Percentiles rank a stretch among this genome's conserved stretches.
phyloP scores from a whole-genome alignment of 1,139 yeast species.

The Barnettozyma hawaiiensis region DNA sequence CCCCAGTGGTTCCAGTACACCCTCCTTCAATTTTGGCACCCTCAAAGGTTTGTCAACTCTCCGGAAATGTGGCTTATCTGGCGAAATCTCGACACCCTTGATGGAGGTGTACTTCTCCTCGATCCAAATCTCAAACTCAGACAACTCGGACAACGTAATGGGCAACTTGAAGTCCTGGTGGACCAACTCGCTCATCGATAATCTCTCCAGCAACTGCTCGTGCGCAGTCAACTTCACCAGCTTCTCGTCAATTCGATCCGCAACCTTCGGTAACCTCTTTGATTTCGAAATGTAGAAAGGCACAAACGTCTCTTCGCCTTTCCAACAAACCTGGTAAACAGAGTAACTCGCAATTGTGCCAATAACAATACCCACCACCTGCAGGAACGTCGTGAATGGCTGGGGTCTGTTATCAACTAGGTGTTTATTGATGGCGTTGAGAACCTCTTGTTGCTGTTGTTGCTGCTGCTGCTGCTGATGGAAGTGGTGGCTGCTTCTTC shows the following conservation, averaged over 20 bases:
- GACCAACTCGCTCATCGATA: slow-evolving; percentile 19
- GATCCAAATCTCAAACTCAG: slow-evolving; percentile 21
- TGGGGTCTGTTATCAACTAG: slow-evolving; percentile 2
- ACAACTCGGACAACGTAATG: slow-evolving; percentile 11
- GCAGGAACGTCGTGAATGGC: slow-evolving; percentile 7
- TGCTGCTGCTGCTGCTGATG: too few relatives aligned
- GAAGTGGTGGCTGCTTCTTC: not conserved
- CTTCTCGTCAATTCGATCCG: slow-evolving; percentile 15
- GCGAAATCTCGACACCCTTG: slow-evolving; percentile 22
- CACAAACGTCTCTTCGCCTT: slow-evolving; percentile 10
- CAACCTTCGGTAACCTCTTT: slow-evolving; percentile 9
- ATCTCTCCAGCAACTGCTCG: slow-evolving; percentile 22
- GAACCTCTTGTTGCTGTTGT: slow-evolving; percentile 4
- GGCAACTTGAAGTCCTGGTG: slow-evolving; percentile 20
- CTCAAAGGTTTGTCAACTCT: slow-evolving; percentile 17
- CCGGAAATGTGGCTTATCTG: slow-evolving; percentile 14
- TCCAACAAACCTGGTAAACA: slow-evolving; percentile 10
- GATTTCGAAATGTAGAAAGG: slow-evolving; percentile 21
- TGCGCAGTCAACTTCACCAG: slow-evolving; percentile 17
- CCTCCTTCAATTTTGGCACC: slow-evolving; percentile 12
- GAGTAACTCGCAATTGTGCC: slow-evolving; percentile 12
- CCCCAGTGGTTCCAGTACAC: slow-evolving; percentile 22
- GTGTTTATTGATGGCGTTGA: slow-evolving; percentile 13
- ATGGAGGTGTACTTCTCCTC: slow-evolving; percentile 19
- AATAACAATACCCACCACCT: slow-evolving; percentile 4